Percentiles rank a stretch among this genome's conserved stretches.
phyloP scores from a whole-genome alignment of 495 filamentous ascomycete species.

The Penicillium bialowiezense region DNA sequence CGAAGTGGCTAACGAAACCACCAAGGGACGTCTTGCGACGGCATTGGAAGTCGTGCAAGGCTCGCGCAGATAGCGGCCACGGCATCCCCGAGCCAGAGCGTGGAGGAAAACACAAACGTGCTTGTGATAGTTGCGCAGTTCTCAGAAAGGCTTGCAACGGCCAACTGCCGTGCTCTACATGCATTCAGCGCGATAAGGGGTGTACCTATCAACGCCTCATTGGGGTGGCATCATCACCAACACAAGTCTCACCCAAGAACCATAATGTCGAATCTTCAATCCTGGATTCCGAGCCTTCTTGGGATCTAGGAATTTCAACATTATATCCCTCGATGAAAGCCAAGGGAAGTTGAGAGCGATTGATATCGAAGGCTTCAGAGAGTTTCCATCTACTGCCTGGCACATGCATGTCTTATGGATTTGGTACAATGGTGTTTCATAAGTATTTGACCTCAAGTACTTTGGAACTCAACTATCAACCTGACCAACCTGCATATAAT shows the following conservation, averaged over 20 bases:
- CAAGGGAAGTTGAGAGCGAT: neutral
- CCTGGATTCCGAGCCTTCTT: neutral
- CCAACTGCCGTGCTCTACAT: constrained; percentile 27
- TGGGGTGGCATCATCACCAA: neutral
- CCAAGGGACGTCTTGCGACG: constrained; percentile 34
- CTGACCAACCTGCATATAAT: no score
- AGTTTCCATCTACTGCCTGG: no score
- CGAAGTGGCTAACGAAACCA: no score
- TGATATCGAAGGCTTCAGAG: no score
- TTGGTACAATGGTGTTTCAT: no score
- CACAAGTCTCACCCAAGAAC: neutral
- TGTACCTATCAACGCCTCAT: constrained; percentile 31
- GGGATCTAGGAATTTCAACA: constrained; percentile 5
- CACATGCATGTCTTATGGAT: no score
- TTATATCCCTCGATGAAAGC: neutral
- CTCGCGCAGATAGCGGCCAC: constrained; percentile 18
- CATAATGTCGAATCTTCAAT: neutral
- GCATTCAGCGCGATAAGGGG: constrained; percentile 17
- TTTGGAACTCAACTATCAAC: no score
- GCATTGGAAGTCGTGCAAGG: constrained; percentile 36
- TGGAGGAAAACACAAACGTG: constrained; percentile 33
- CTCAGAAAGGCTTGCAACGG: constrained; percentile 34
- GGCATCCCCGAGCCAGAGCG: constrained; percentile 25
- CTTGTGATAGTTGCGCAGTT: constrained; percentile 36
- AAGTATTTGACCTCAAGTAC: no score